Conservation (phyloP, 1,284 basidiomycete species). For the Puccinia polysora region DNA sequence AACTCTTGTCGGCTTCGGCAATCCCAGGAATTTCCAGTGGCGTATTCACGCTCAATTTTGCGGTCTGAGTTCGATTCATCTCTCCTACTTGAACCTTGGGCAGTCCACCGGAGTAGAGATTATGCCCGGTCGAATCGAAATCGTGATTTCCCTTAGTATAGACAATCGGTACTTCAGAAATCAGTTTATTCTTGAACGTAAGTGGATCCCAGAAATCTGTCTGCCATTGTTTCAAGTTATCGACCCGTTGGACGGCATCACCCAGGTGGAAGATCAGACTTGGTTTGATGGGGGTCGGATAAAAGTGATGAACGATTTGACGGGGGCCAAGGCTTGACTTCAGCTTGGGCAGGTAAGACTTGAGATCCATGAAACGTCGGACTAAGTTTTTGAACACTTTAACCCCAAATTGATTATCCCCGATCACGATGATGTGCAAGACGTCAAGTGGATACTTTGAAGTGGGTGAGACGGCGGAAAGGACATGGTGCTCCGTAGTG, state of each 20-base stretch:
- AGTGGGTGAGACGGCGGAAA: slow-evolving; percentile 3
- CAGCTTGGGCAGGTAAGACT: slow-evolving; percentile 19
- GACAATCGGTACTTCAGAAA: slow-evolving; percentile 44
- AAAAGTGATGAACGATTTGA: background rate
- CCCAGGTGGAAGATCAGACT: slow-evolving; percentile 47
- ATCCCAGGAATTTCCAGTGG: slow-evolving; percentile 3
- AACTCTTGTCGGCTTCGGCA: slow-evolving; percentile 6
- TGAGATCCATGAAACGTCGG: slow-evolving; percentile 27
- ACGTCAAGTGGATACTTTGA: slow-evolving; percentile 19
- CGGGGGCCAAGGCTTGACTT: slow-evolving; percentile 23
- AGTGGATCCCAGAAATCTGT: slow-evolving; percentile 49
- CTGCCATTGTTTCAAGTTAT: slow-evolving; percentile 49
- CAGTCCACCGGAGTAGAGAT: slow-evolving; percentile 46
- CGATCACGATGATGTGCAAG: slow-evolving; percentile 45
- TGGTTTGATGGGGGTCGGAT: slow-evolving; percentile 4
- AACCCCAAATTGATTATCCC: slow-evolving; percentile 49
- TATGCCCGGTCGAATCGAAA: slow-evolving; percentile 46
- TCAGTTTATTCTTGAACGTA: slow-evolving; percentile 37
- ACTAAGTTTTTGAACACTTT: slow-evolving; percentile 46
- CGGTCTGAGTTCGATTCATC: slow-evolving; percentile 19
- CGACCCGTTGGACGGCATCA: slow-evolving; percentile 47
- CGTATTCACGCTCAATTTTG: slow-evolving; percentile 6
- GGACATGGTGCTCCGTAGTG: background rate
- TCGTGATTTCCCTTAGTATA: slow-evolving; percentile 48
- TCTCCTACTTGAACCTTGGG: slow-evolving; percentile 41